Evolutionary conservation across 2,329 filamentous ascomycete genomes (phyloP), one percentile per base, ranked within the genome.

Genomic region (Mycosphaerella arachidis): DNA sequence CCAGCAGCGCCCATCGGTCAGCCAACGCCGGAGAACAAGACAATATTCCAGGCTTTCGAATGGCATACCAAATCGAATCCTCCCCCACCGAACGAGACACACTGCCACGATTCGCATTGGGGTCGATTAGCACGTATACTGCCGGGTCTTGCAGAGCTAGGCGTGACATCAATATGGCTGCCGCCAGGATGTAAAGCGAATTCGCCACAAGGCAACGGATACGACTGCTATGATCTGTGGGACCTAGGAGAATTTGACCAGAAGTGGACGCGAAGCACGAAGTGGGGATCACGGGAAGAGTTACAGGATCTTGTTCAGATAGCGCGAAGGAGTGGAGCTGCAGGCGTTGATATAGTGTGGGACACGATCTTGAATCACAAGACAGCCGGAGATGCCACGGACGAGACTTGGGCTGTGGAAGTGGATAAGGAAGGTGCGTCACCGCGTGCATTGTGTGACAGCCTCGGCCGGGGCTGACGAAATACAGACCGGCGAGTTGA

Each of bases 351-450:
- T 0, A 67, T 89, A 0, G 81, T 88, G 65, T 90, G 86, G 80
- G 88, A 90, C 71, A 84, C 86, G 1, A 86, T 91, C 6, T 75
- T 90, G 48, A 91, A 90, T 67, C 88, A 90, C 71, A 89, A 88
- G 71, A 86, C 86, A 2, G 87, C 82, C 2, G 87, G 85, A 6
- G 88, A 91, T 70, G 78, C 78, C 55, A 85, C 81, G 29, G 87
- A 90, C 70, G 81, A 81, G 56, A 87, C 82, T 58, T 75, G 77
- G 60, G 86, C 84, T 1, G 79, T 88, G 48, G 85, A 87, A 71
- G 87, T 90, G 27, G 82, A 90, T 68, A 72, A 76, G 0, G 61
- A 64, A 56, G 70, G 69, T 69, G 60, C 16, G 55, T 16, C 20
- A 27, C 46, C 27, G 3, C 29, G 46, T 6, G 18, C 8, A 50